Base-by-base conservation (phyloP, 768 basidiomycete genomes). In the Lyophyllum atratum region DNA sequence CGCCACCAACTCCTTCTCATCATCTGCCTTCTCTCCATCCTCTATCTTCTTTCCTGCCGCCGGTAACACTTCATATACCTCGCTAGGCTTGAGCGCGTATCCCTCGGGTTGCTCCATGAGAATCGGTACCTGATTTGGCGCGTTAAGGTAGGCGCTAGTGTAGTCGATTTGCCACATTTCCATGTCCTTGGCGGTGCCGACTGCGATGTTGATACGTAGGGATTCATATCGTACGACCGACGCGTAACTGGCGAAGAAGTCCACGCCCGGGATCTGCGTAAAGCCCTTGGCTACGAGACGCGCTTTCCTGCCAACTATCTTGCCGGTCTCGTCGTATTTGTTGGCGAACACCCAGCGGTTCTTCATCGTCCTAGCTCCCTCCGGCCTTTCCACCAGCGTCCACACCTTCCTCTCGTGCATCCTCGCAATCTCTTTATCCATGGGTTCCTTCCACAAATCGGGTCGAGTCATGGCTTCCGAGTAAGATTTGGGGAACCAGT, bases 201-300 rank as follows among this genome's bases (percentile, higher is more conserved):
- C 11, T 1, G 43, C 26, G 2, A 53, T 19, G 21, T 53, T 53
- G 15, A 53, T 45, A 6, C 44, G 31, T 4, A 52, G 22, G 19
- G 47, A 48, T 48, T 24, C 58, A 12, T 62, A 54, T 11, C 49
- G 48, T 17, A 56, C 54, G n/a, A 63, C 57, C 0, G 43, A 45
- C 4, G 62, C 55, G 28, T 55, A 61, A 10, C 45, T 61, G 9
- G 55, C 56, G 25, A 56, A 54, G 54, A 59, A 74, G 51, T 74
- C 70, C 12, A 74, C 46, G 4, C 76, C 72, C 6, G 63, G 62
- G 10, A 65, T 58, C 22, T 54, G 52, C 11, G 31, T 45, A 10
- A 45, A 54, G 21, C 52, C 44, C 15, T 54, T 54, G 8, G 52
- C 52, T 0, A 54, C 52, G 14, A 54, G 24, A 7, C 52, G 26